Conservation (phyloP, 2,329 filamentous ascomycete genomes). For the Verticillium tricorpus region DNA sequence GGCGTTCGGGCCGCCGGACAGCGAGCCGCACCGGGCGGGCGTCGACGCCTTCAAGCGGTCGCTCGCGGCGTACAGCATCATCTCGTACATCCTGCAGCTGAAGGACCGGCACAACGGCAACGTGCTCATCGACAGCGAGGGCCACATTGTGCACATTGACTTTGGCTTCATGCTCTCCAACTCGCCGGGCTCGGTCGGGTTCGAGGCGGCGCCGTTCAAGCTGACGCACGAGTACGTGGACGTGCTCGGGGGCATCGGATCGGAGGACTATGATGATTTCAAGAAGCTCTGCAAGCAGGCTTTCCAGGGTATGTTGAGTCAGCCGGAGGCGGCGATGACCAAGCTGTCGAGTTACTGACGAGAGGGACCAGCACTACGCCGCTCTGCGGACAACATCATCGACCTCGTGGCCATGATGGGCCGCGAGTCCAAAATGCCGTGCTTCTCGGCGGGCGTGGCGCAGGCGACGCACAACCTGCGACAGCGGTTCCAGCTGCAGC, state of each 20-base stretch:
- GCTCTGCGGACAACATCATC: constrained; percentile 75
- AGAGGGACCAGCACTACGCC: constrained; percentile 55
- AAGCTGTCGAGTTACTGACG: constrained; percentile 11
- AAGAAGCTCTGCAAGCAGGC: constrained; percentile 77
- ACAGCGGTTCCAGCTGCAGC: constrained; percentile 74
- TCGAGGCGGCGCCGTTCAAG: constrained; percentile 84
- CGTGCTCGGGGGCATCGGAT: constrained; percentile 69
- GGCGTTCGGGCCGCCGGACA: constrained; percentile 67
- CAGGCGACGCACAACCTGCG: constrained; percentile 66
- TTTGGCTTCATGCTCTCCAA: constrained; percentile 90
- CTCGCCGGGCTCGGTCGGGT: constrained; percentile 77
- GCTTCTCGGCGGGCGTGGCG: constrained; percentile 69
- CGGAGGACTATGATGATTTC: constrained; percentile 68
- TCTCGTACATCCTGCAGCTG: constrained; percentile 77
- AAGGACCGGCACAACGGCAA: constrained; percentile 87
- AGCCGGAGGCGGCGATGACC: too few relatives aligned
- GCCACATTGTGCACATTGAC: constrained; percentile 84
- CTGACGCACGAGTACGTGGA: constrained; percentile 83
- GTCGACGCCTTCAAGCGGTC: constrained; percentile 76
- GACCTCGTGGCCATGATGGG: constrained; percentile 84
- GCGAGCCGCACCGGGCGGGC: constrained; percentile 64
- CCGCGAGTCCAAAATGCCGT: constrained; percentile 77
- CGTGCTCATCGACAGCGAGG: constrained; percentile 78
- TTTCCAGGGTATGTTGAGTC: constrained; percentile 63
- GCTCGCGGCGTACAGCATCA: constrained; percentile 81